These are phyloP conservation scores for Phytophthora agathidicida DNA, from an alignment of 352 stramenopile genomes.

Conservation along the genomic window DNA sequence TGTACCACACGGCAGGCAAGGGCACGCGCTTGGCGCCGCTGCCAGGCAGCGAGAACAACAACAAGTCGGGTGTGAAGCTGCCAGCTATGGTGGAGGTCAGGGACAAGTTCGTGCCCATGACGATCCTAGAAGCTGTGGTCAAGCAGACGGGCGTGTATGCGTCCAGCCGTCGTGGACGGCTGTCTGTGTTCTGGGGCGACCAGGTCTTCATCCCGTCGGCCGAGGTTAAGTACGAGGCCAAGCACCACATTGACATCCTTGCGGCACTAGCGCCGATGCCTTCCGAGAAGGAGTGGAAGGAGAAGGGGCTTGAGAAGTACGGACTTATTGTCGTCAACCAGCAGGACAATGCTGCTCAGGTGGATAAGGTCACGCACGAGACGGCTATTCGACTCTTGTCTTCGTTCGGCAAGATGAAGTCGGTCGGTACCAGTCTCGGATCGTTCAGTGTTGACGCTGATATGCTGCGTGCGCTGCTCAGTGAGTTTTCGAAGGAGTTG, in stretches of 20 bases:
- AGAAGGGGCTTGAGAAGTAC: constrained; percentile 98
- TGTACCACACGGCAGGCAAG: constrained; percentile 99
- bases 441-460: constrained; percentile 96
- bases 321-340: constrained; percentile 97
- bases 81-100: constrained; percentile 92
- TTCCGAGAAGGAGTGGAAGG: constrained; percentile 92
- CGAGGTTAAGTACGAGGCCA: constrained; percentile 92
- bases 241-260: constrained; percentile 98
- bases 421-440: constrained; percentile 95
- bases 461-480: constrained; percentile 92
- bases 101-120: constrained; percentile 92
- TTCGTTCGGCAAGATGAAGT: constrained; percentile 94
- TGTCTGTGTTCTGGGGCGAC: constrained; percentile 98
- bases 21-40: constrained; percentile 96
- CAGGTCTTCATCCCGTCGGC: constrained; percentile 98
- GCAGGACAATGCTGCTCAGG: constrained; percentile 91
- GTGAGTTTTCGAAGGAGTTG: constrained; percentile 94
- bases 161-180: constrained; percentile 91
- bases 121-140: constrained; percentile 97
- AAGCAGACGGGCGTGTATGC: constrained; percentile 99
- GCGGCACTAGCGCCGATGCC: constrained; percentile 95
- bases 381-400: constrained; percentile 94
- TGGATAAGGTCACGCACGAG: constrained; percentile 98
- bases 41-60: constrained; percentile 98
- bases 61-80: constrained; percentile 99